These are phyloP conservation scores for Nicotiana benthamiana DNA, from an alignment of 257 asterid species.

Conservation along the genomic window DNA sequence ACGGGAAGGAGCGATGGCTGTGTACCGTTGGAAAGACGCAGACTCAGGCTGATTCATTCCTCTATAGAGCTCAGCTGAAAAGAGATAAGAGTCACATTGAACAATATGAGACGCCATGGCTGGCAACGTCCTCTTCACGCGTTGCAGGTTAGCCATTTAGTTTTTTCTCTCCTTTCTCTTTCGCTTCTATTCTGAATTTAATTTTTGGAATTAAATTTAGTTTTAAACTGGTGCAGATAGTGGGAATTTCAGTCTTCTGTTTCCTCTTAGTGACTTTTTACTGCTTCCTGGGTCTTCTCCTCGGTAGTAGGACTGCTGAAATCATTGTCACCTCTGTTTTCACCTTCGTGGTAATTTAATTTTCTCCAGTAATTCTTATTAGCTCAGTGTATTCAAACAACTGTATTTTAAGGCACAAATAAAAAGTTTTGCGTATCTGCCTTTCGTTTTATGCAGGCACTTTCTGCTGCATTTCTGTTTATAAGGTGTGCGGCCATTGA, in stretches of 20 bases:
- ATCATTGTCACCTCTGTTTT: conserved; percentile 49
- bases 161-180: not conserved
- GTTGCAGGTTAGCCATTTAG: conserved; percentile 45
- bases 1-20: not conserved
- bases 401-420: not conserved
- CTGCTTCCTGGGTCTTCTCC: conserved; percentile 77
- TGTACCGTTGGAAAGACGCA: conserved; percentile 2
- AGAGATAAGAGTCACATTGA: not conserved
- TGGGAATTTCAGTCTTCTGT: conserved; percentile 68
- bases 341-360: conserved; percentile 54
- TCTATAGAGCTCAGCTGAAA: not conserved
- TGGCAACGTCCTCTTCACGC: conserved; percentile 98
- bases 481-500: conserved; percentile 70
- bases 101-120: conserved; percentile 72
- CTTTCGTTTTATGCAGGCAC: conserved; percentile 31
- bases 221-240: conserved; percentile 43
- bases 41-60: not conserved
- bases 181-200: not conserved
- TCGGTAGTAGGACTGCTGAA: conserved; percentile 56
- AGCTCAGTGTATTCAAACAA: not conserved
- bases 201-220: not conserved
- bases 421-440: not conserved
- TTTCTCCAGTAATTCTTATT: not conserved
- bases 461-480: conserved; percentile 62
- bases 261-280: conserved; percentile 62